Percentiles rank a stretch among this genome's conserved stretches.
phyloP scores from a whole-genome alignment of 176 grass and related monocot species.

The Musa beccarii region DNA sequence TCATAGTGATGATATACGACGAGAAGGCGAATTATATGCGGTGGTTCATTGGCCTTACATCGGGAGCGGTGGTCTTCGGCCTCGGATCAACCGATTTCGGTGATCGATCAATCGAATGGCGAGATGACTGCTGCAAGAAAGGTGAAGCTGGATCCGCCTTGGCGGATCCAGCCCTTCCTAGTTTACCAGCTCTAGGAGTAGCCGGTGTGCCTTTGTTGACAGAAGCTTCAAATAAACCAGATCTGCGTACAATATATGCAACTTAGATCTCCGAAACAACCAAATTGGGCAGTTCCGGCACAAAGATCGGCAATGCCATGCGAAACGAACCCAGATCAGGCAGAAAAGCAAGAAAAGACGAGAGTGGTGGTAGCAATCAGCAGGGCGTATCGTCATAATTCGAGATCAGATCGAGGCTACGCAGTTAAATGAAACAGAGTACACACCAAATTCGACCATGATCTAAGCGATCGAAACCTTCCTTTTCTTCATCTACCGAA shows the following conservation, averaged over 20 bases:
- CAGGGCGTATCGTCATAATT: not conserved
- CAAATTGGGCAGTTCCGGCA: slow-evolving; percentile 5
- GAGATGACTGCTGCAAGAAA: slow-evolving; percentile 31
- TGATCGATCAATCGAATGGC: slow-evolving; percentile 81
- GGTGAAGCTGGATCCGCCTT: slow-evolving; percentile 62
- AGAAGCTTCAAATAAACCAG: slow-evolving; percentile 73
- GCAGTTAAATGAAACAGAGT: not conserved
- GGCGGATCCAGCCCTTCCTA: slow-evolving; percentile 35
- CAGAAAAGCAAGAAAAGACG: not conserved
- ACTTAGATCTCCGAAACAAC: slow-evolving; percentile 14
- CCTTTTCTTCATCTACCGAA: not conserved
- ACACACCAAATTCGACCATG: not conserved
- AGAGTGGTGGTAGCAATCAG: not conserved
- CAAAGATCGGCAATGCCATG: slow-evolving; percentile 11
- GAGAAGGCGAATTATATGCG: not conserved
- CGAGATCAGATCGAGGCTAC: not conserved
- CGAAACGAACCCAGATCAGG: slow-evolving; percentile 7
- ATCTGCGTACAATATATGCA: slow-evolving; percentile 46
- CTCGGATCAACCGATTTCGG: slow-evolving; percentile 67
- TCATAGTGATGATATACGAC: not conserved
- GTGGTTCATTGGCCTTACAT: slow-evolving; percentile 38
- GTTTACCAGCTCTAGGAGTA: slow-evolving; percentile 53
- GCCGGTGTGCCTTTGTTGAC: slow-evolving; percentile 52
- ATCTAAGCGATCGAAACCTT: not conserved
- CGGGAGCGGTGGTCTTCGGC: slow-evolving; percentile 68